Base-by-base conservation (phyloP, 805 yeast genomes). In the Candida adriatica region DNA sequence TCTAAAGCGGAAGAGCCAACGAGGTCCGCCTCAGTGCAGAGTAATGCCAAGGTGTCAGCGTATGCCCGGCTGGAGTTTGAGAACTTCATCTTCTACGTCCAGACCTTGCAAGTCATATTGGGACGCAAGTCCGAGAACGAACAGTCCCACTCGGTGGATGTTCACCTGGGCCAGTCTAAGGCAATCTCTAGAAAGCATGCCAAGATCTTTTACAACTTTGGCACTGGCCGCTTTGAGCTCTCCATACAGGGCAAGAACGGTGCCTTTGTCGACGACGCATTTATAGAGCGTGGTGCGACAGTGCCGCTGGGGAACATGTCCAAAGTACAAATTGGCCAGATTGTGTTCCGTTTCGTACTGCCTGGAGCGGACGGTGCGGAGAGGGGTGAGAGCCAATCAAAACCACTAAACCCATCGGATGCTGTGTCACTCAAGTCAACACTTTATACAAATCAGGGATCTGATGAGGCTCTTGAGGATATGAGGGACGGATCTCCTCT, bases 131-230 rank as follows among this genome's bases (percentile, higher is more conserved):
- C 88, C 8, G 90, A 80, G 47, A 73, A 78, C 34, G 80, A 80
- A 43, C 73, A 66, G 32, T 51, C 64, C 8, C 79, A 81, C 46
- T 71, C 83, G 5, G 84, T 90, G 8, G 98, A 90, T 60, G 95
- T 92, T 26, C 95, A 92, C 61, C 59, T 92, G 26, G 95, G 96
- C 8, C 75, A 84, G 10, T 83, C 88, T 25, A 92, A 92, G 61
- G 94, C 96, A 8, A 86, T 92, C 13, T 86, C 96, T 6, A 64
- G 98, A 51, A 68, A 86, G 37, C 98, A 92, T 58, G 98, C 97
- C 5, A 88, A 85, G 58, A 90, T 92, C 11, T 90, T 88, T 55
- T 92, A 90, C 62, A 92, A 92, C 54, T 92, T 92, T 58, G 97
- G 96, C 4, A 87, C 94, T 4, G 97, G 90, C 53, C 62, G 95